Percentiles rank a stretch among this genome's conserved stretches.
Evolutionary conservation across 768 basidiomycete species (phyloP).

Genomic region (Mycena floridula): DNA sequence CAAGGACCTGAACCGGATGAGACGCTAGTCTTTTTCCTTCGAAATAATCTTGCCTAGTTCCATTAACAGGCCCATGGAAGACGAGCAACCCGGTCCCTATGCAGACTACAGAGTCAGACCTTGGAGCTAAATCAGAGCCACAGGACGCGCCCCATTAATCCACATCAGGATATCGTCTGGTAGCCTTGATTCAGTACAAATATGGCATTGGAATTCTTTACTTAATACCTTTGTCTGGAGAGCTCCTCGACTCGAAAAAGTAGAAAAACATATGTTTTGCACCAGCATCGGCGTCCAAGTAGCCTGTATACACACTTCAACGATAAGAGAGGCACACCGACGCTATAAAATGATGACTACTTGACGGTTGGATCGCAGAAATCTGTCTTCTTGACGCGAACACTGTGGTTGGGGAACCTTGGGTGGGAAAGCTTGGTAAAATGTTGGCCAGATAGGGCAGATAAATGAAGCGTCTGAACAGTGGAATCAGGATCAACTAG

Average conservation of each 20-base stretch:
- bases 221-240: constrained; percentile 49
- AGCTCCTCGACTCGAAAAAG: constrained; percentile 65
- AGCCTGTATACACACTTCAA: constrained; percentile 37
- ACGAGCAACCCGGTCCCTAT: constrained; percentile 50
- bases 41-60: constrained; percentile 50
- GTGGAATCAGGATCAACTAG: too few species aligned
- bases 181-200: constrained; percentile 7
- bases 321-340: neutral
- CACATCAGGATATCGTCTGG: constrained; percentile 65
- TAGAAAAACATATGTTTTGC: constrained; percentile 68
- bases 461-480: neutral
- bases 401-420: constrained; percentile 27
- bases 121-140: too few species aligned
- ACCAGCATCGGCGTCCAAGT: constrained; percentile 40
- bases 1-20: constrained; percentile 24
- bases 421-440: constrained; percentile 24
- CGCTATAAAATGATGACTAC: constrained; percentile 9
- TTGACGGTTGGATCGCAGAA: constrained; percentile 43
- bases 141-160: constrained; percentile 52
- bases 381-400: constrained; percentile 36
- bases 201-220: too few species aligned
- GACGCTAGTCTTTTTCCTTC: neutral
- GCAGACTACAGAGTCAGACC: neutral
- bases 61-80: constrained; percentile 61
- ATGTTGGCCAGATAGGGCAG: neutral